These are phyloP conservation scores for Chaetomium sp. DNA, from an alignment of 2,329 filamentous ascomycete species.

Conservation along the genomic window DNA sequence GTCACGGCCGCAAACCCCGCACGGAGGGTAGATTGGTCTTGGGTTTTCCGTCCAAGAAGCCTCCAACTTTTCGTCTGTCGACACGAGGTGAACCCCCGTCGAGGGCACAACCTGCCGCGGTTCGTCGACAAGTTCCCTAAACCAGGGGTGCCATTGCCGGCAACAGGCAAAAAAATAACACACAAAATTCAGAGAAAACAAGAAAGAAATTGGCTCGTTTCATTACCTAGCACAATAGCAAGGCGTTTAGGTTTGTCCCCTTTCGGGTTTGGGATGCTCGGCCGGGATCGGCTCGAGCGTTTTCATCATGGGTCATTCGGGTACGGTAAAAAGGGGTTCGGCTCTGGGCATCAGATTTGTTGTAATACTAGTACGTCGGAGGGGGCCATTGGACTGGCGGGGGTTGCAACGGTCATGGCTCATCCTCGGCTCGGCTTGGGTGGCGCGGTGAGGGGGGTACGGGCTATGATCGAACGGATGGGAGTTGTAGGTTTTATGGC, in stretches of 20 bases:
- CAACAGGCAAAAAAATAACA: neutral
- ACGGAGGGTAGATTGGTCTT: neutral
- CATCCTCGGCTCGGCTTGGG: neutral
- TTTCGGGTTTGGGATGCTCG: neutral
- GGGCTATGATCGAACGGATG: neutral
- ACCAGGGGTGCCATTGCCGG: neutral
- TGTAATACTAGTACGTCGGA: neutral
- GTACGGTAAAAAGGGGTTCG: neutral
- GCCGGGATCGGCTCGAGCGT: neutral
- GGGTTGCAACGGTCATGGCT: neutral
- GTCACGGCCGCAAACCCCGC: constrained; percentile 16
- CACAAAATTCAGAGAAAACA: neutral
- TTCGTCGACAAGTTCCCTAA: neutral
- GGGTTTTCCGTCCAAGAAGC: neutral
- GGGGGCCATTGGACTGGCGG: too few relatives aligned
- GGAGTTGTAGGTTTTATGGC: neutral
- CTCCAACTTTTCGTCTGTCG: neutral
- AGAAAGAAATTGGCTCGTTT: neutral
- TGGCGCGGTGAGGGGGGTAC: neutral
- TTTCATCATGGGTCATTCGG: constrained; percentile 1
- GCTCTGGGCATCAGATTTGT: neutral
- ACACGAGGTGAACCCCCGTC: neutral
- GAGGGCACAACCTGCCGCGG: neutral
- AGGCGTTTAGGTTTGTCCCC: constrained; percentile 24
- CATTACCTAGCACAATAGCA: constrained; percentile 5